Percentiles rank a stretch among this genome's conserved stretches.
Evolutionary conservation across 768 basidiomycete species (phyloP).

Genomic region (Leccinum incarnatum): DNA sequence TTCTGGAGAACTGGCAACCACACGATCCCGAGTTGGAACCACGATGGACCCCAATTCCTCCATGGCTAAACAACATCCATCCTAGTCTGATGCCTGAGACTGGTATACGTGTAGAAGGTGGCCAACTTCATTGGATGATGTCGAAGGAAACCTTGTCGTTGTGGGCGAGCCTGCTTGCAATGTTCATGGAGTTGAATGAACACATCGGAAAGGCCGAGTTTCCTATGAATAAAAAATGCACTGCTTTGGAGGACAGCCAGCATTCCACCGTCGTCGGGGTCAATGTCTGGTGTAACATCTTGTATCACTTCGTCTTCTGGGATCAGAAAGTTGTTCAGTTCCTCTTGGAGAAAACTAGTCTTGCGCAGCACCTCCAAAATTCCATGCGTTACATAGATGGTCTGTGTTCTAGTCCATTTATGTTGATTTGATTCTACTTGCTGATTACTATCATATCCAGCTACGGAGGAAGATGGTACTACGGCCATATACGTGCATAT

Average conservation of each 20-base stretch:
- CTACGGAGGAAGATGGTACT: no score
- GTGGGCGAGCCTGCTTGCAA: neutral
- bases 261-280: neutral
- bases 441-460: neutral
- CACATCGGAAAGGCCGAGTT: neutral
- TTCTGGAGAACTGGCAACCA: neutral
- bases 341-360: neutral
- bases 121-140: neutral
- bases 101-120: neutral
- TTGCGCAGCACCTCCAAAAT: neutral
- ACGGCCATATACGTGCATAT: no score
- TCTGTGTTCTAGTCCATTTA: neutral
- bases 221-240: neutral
- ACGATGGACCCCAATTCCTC: neutral
- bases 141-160: neutral
- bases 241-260: neutral
- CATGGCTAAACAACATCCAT: neutral
- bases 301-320: neutral
- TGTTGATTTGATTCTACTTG: neutral
- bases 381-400: neutral
- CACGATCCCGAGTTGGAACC: neutral
- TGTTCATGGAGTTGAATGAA: neutral
- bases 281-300: neutral
- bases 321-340: neutral
- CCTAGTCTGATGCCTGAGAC: neutral